phyloP scores from a whole-genome alignment of 2,329 filamentous ascomycete species.

The Anthostomella pinea region DNA sequence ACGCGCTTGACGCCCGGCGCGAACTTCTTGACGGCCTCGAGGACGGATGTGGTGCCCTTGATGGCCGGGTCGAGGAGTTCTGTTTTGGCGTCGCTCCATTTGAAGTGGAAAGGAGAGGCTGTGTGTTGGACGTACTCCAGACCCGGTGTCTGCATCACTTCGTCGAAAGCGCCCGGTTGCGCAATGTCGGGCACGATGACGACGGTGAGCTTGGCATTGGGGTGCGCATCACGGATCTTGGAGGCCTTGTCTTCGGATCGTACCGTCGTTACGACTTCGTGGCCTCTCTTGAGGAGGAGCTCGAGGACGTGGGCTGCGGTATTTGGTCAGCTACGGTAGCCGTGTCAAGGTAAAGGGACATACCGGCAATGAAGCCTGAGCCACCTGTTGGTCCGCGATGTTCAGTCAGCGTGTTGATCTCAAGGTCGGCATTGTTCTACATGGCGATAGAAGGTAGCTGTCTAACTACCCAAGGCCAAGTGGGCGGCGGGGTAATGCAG shows the following conservation, averaged over 20 bases:
- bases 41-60: constrained; percentile 64
- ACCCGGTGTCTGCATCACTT: constrained; percentile 49
- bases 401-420: constrained; percentile 3
- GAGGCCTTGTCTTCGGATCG: constrained; percentile 52
- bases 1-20: constrained; percentile 65
- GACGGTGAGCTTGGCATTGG: constrained; percentile 44
- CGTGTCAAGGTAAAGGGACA: constrained; percentile 13
- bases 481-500: constrained; percentile 5
- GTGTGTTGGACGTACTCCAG: constrained; percentile 59
- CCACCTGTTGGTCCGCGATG: constrained; percentile 35
- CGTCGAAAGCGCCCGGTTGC: constrained; percentile 68
- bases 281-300: constrained; percentile 48
- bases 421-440: no score
- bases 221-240: constrained; percentile 49
- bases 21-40: constrained; percentile 63
- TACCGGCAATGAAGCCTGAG: constrained; percentile 52
- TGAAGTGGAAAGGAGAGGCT: constrained; percentile 58
- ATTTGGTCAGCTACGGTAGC: neutral
- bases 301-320: constrained; percentile 52
- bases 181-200: constrained; percentile 77
- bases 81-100: constrained; percentile 46
- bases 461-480: no score
- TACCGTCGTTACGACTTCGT: constrained; percentile 55
- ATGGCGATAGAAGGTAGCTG: no score
- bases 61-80: constrained; percentile 59